phyloP scores from a whole-genome alignment of 352 stramenopile genomes.

The Phytopythium helicoides region DNA sequence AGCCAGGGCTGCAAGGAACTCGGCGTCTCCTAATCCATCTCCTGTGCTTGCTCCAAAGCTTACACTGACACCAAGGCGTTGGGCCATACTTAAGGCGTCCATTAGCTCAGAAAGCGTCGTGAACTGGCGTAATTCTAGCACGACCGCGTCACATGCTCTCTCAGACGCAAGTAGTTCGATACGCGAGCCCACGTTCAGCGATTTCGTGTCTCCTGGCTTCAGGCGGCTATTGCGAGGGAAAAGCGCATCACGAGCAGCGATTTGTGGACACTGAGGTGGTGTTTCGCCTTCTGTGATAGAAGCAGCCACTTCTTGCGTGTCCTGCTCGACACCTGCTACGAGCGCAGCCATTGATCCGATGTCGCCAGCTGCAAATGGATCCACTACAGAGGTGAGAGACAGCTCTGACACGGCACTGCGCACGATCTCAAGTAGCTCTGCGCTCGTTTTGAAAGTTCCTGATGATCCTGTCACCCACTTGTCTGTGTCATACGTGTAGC shows the following conservation, averaged over 20 bases:
- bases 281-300: background rate
- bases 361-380: conserved; percentile 59
- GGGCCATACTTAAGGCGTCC: conserved; percentile 36
- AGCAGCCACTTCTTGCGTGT: conserved; percentile 8
- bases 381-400: conserved; percentile 48
- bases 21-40: conserved; percentile 22
- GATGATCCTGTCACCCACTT: conserved; percentile 53
- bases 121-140: conserved; percentile 54
- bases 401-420: conserved; percentile 49
- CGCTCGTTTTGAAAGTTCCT: conserved; percentile 47
- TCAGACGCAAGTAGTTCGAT: conserved; percentile 47
- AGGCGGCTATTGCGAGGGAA: conserved; percentile 8
- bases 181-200: conserved; percentile 36
- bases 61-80: conserved; percentile 49
- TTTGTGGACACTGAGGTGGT: background rate
- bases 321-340: conserved; percentile 38
- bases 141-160: conserved; percentile 58
- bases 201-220: conserved; percentile 43
- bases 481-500: conserved; percentile 65
- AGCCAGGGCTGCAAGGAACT: conserved; percentile 45
- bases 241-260: background rate
- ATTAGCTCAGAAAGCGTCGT: conserved; percentile 45
- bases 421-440: conserved; percentile 62
- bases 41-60: conserved; percentile 41
- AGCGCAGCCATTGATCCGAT: conserved; percentile 53